Evolutionary conservation across 2,329 filamentous ascomycete genomes (phyloP).

Genomic region (Colletotrichum tabaci): DNA sequence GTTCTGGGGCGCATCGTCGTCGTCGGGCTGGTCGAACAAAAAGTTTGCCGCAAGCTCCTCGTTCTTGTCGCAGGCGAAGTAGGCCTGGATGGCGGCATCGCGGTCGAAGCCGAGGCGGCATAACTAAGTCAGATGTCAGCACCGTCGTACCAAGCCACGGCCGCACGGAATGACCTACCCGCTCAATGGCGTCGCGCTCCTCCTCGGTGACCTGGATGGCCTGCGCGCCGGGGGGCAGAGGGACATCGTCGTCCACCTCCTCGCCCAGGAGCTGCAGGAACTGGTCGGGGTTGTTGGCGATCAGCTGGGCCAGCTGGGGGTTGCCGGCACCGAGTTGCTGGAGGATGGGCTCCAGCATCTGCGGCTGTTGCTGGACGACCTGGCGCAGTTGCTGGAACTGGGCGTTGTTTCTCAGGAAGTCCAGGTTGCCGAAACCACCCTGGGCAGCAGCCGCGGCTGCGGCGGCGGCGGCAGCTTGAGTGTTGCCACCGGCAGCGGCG

Average conservation of each 20-base stretch:
- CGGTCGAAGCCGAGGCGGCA: conserved; percentile 94
- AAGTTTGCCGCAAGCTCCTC: conserved; percentile 99
- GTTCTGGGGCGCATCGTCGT: conserved; percentile 73
- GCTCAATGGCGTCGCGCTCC: conserved; percentile 96
- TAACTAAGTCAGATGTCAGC: conserved; percentile 67
- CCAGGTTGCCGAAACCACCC: conserved; percentile 81
- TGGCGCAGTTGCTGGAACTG: conserved; percentile 98
- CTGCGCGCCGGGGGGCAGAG: conserved; percentile 89
- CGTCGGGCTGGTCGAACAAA: conserved; percentile 96
- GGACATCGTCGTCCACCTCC: conserved; percentile 86
- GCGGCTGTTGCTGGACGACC: conserved; percentile 96
- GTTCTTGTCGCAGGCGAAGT: conserved; percentile 99
- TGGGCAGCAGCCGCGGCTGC: conserved; percentile 67
- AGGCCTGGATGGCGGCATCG: conserved; percentile 95
- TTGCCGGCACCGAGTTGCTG: conserved; percentile 97
- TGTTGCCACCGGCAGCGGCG: conserved; percentile 57
- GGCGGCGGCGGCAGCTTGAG: conserved; percentile 58
- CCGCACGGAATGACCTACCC: conserved; percentile 69
- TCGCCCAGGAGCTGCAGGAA: conserved; percentile 93
- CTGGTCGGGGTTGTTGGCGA: conserved; percentile 91
- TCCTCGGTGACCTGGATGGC: conserved; percentile 94
- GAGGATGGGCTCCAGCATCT: conserved; percentile 98
- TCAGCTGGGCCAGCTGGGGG: conserved; percentile 92
- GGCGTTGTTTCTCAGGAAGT: conserved; percentile 94
- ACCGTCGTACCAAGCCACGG: conserved; percentile 21